Conservation (phyloP, 495 filamentous ascomycete species). For the Xylaria sp. region DNA sequence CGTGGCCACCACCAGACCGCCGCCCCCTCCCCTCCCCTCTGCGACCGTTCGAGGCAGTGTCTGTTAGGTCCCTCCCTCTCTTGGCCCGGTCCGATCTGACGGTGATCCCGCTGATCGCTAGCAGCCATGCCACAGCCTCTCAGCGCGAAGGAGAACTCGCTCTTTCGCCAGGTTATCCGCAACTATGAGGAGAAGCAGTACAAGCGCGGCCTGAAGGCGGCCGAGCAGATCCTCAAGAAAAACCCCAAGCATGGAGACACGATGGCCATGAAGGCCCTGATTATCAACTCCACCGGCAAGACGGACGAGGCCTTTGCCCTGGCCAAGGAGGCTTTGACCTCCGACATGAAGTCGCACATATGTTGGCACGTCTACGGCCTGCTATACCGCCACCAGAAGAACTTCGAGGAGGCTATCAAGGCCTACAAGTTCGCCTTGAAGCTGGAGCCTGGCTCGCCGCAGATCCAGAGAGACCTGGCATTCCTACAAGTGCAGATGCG, state of each 20-base stretch:
- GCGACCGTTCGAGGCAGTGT: conserved; percentile 1
- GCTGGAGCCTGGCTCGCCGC: conserved; percentile 89
- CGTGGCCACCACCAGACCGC: background rate
- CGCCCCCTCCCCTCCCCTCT: background rate
- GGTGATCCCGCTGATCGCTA: conserved; percentile 31
- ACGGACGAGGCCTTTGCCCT: conserved; percentile 91
- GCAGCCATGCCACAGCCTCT: conserved; percentile 79
- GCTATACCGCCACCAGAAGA: conserved; percentile 89
- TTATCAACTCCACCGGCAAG: conserved; percentile 89
- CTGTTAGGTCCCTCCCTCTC: conserved; percentile 3
- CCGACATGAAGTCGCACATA: conserved; percentile 98
- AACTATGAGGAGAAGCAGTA: conserved; percentile 98
- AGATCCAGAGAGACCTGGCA: conserved; percentile 94
- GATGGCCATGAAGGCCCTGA: conserved; percentile 97
- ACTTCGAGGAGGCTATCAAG: conserved; percentile 98
- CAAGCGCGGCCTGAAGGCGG: conserved; percentile 94
- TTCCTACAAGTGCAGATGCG: conserved; percentile 95
- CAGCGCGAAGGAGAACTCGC: conserved; percentile 85
- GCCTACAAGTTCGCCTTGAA: conserved; percentile 94
- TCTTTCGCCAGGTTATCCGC: conserved; percentile 93
- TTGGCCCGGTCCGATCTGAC: background rate
- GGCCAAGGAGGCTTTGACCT: conserved; percentile 86
- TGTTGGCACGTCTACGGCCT: conserved; percentile 99
- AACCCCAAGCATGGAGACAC: conserved; percentile 97
- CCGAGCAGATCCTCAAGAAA: conserved; percentile 92